phyloP scores from a whole-genome alignment of 2,329 filamentous ascomycete genomes.

The Phyllosticta citribraziliensis region DNA sequence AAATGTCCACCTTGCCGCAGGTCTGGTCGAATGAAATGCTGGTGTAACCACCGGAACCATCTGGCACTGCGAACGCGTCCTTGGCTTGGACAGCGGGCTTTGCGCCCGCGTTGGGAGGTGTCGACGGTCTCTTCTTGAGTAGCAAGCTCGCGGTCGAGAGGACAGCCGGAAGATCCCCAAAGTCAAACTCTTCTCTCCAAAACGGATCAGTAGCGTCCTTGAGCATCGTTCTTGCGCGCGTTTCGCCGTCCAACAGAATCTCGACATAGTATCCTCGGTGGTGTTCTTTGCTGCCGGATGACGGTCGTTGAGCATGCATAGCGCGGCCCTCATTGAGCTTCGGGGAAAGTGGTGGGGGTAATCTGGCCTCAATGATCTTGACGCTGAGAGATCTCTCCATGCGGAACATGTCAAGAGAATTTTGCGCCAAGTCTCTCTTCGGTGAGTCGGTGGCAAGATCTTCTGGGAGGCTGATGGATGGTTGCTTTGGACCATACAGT shows the following conservation, averaged over 20 bases:
- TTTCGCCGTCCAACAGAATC: constrained; percentile 69
- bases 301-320: constrained; percentile 16
- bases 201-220: constrained; percentile 69
- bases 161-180: constrained; percentile 60
- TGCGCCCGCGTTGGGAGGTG: neutral
- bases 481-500: constrained; percentile 61
- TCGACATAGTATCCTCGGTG: constrained; percentile 67
- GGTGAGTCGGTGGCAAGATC: constrained; percentile 18
- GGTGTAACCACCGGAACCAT: constrained; percentile 32
- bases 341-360: constrained; percentile 32
- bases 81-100: constrained; percentile 14
- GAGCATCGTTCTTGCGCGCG: constrained; percentile 63
- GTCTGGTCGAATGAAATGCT: constrained; percentile 39
- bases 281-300: constrained; percentile 17
- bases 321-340: constrained; percentile 18
- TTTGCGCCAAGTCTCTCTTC: constrained; percentile 13
- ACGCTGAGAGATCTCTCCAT: constrained; percentile 53
- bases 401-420: constrained; percentile 52
- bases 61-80: constrained; percentile 25
- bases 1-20: constrained; percentile 70
- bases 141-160: constrained; percentile 61
- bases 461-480: constrained; percentile 34
- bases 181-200: constrained; percentile 75
- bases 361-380: constrained; percentile 52
- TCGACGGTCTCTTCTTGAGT: constrained; percentile 50